Evolutionary conservation across 2,329 filamentous ascomycete genomes (phyloP).

Genomic region (Stachybotrys chlorohalonatus): DNA sequence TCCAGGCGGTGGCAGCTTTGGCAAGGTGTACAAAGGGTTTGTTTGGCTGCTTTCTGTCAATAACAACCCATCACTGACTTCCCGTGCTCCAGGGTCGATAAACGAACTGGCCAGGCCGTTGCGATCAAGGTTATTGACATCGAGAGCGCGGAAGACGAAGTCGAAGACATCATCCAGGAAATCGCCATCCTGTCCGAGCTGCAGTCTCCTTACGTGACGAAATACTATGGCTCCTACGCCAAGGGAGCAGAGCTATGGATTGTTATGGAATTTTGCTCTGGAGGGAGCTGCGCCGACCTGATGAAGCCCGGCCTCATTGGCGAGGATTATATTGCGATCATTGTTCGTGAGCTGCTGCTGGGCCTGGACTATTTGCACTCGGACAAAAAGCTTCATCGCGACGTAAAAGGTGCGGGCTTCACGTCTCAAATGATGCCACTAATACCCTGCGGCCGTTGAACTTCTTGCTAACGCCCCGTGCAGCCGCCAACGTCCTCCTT

Average conservation of each 20-base stretch:
- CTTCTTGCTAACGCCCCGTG: neutral
- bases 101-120: slow-evolving; percentile 83
- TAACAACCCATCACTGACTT: neutral
- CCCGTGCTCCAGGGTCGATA: slow-evolving; percentile 62
- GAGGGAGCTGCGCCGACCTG: slow-evolving; percentile 89
- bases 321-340: slow-evolving; percentile 96
- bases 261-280: slow-evolving; percentile 98
- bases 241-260: slow-evolving; percentile 98
- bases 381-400: slow-evolving; percentile 92
- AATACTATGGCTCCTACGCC: slow-evolving; percentile 94
- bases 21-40: slow-evolving; percentile 96
- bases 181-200: slow-evolving; percentile 95
- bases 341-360: slow-evolving; percentile 79
- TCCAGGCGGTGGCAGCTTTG: slow-evolving; percentile 89
- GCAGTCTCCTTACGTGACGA: slow-evolving; percentile 91
- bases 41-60: neutral
- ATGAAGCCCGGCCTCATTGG: slow-evolving; percentile 88
- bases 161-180: slow-evolving; percentile 98
- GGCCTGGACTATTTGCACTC: slow-evolving; percentile 88
- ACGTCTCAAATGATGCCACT: neutral
- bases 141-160: slow-evolving; percentile 97
- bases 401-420: slow-evolving; percentile 70
- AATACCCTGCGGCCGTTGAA: neutral
- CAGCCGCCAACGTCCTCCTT: slow-evolving; percentile 87
- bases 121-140: slow-evolving; percentile 99